These are phyloP conservation scores for Monilinia laxa DNA, from an alignment of 2,329 filamentous ascomycete genomes.

Conservation along the genomic window DNA sequence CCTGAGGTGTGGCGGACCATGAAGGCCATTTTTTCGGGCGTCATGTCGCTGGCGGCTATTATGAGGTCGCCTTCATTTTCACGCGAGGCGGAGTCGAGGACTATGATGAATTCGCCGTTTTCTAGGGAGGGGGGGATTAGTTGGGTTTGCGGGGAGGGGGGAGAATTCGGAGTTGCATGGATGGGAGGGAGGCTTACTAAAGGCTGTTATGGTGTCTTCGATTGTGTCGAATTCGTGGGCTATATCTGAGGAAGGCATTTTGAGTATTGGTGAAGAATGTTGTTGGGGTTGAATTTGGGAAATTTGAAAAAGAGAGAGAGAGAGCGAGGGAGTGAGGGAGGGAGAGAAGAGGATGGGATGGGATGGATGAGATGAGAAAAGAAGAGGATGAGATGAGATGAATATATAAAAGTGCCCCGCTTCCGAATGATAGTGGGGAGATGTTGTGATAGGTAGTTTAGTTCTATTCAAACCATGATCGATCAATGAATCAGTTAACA, in stretches of 20 bases:
- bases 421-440: constrained; percentile 15
- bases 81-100: constrained; percentile 86
- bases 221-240: constrained; percentile 59
- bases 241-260: constrained; percentile 38
- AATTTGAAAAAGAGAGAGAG: background rate
- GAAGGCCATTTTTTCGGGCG: constrained; percentile 90
- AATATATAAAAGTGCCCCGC: constrained; percentile 22
- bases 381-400: background rate
- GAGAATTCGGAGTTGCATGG: background rate
- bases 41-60: constrained; percentile 82
- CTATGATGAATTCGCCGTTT: constrained; percentile 89
- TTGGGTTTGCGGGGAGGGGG: constrained; percentile 22
- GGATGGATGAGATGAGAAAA: too few species aligned
- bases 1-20: constrained; percentile 90
- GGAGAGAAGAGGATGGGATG: constrained; percentile 4
- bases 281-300: background rate
- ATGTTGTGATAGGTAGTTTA: constrained; percentile 2
- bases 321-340: background rate
- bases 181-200: constrained; percentile 50
- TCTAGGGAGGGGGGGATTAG: constrained; percentile 46
- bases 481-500: background rate
- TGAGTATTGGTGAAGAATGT: background rate
- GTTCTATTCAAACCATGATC: too few species aligned
- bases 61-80: constrained; percentile 99
- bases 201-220: constrained; percentile 62